phyloP scores from a whole-genome alignment of 2,329 filamentous ascomycete species.

The Fusarium miscanthi region DNA sequence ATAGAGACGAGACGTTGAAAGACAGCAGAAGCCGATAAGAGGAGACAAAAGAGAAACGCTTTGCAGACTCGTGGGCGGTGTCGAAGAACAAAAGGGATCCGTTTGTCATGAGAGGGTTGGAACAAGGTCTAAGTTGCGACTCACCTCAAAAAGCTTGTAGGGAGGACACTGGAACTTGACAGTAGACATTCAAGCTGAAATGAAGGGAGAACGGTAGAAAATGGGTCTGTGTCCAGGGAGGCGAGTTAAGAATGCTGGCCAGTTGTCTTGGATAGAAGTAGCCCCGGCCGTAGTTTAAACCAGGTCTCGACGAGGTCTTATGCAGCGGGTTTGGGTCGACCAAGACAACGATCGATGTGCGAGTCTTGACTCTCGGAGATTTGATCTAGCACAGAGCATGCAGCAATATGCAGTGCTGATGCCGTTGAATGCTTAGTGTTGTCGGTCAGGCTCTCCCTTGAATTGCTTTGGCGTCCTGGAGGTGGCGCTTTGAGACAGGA shows the following conservation, averaged over 20 bases:
- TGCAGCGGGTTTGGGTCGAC: constrained; percentile 45
- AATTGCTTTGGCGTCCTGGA: constrained; percentile 50
- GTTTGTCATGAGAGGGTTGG: constrained; percentile 44
- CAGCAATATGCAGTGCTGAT: constrained; percentile 47
- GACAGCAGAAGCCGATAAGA: constrained; percentile 16
- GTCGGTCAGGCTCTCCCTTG: constrained; percentile 49
- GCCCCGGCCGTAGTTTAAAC: constrained; percentile 50
- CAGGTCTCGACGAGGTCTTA: constrained; percentile 54
- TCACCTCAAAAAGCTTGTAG: constrained; percentile 71
- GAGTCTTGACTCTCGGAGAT: constrained; percentile 52
- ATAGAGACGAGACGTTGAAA: constrained; percentile 27
- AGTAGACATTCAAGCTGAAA: constrained; percentile 67
- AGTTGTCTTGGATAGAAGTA: constrained; percentile 53
- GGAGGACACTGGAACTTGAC: constrained; percentile 65
- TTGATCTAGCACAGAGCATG: constrained; percentile 51
- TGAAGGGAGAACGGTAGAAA: constrained; percentile 49
- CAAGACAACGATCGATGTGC: constrained; percentile 47
- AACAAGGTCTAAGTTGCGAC: constrained; percentile 54
- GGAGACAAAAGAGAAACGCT: constrained; percentile 28
- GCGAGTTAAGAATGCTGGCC: constrained; percentile 50
- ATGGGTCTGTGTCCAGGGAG: constrained; percentile 48
- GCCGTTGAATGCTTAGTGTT: constrained; percentile 47
- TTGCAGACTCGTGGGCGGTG: constrained; percentile 23
- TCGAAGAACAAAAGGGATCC: constrained; percentile 29
- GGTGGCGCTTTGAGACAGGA: constrained; percentile 53